phyloP scores from a whole-genome alignment of 805 yeast genomes.

The Yamadazyma endophytica region DNA sequence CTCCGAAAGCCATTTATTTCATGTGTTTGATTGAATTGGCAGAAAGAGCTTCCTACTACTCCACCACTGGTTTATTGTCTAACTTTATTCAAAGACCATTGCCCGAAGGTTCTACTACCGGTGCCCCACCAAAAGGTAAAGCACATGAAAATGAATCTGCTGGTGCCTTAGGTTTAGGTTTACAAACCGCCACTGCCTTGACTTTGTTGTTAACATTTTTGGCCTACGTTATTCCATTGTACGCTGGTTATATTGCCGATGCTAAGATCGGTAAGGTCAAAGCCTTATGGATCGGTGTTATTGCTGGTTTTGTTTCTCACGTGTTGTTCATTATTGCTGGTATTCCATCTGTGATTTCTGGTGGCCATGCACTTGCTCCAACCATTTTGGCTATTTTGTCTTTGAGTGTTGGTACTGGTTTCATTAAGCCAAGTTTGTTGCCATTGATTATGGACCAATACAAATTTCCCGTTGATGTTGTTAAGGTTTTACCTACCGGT shows the following conservation, averaged over 20 bases:
- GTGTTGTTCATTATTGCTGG: conserved; percentile 47
- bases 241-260: conserved; percentile 53
- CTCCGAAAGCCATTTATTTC: conserved; percentile 47
- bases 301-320: conserved; percentile 45
- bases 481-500: conserved; percentile 56
- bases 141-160: conserved; percentile 31
- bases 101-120: conserved; percentile 46
- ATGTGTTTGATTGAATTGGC: conserved; percentile 51
- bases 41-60: conserved; percentile 54
- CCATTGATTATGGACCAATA: conserved; percentile 45
- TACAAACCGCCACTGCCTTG: conserved; percentile 44
- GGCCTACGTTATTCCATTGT: conserved; percentile 49
- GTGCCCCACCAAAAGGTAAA: conserved; percentile 29
- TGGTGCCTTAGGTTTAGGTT: conserved; percentile 48
- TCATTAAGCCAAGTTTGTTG: conserved; percentile 50
- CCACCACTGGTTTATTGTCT: conserved; percentile 39
- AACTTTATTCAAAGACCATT: conserved; percentile 52
- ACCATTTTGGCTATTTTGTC: conserved; percentile 37
- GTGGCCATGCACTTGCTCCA: conserved; percentile 38
- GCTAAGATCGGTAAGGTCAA: conserved; percentile 43
- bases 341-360: conserved; percentile 33
- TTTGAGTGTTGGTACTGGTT: conserved; percentile 47
- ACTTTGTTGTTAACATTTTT: conserved; percentile 44
- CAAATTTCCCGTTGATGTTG: conserved; percentile 55
- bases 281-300: conserved; percentile 47